These are phyloP conservation scores for Tetrahymena thermophila DNA, from an alignment of 73 alveolate genomes.

Conservation along the genomic window DNA sequence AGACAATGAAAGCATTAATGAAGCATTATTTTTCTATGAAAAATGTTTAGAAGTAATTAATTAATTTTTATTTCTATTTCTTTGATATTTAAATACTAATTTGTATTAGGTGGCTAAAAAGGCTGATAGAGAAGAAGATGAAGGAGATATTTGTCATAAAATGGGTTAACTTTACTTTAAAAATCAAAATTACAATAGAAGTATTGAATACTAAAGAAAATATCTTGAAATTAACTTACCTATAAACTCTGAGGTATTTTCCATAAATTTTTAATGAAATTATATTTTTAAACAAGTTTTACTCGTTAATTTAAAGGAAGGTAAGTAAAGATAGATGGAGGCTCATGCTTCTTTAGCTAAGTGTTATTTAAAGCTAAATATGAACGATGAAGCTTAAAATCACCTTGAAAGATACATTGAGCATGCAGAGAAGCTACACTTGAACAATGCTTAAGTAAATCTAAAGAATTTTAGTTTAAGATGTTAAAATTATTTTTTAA, in stretches of 20 bases:
- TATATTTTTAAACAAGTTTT: too few species aligned
- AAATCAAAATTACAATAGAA: conserved; percentile 3
- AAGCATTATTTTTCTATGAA: conserved; percentile 30
- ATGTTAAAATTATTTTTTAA: not conserved
- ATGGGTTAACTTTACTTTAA: conserved; percentile 28
- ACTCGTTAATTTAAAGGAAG: not conserved
- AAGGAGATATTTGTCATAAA: conserved; percentile 37
- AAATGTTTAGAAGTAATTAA: conserved; percentile 20
- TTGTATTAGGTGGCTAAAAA: conserved; percentile 9
- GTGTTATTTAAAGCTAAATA: conserved; percentile 27
- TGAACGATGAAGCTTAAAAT: conserved; percentile 34
- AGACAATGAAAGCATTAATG: conserved; percentile 8
- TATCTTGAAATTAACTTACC: conserved; percentile 20
- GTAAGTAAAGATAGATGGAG: conserved; percentile 39
- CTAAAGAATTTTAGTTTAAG: not conserved
- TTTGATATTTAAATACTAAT: not conserved
- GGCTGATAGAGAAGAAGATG: conserved; percentile 30
- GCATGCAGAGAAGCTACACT: conserved; percentile 26
- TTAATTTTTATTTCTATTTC: not conserved
- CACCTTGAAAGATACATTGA: conserved; percentile 31
- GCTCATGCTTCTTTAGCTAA: conserved; percentile 43
- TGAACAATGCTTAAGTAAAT: conserved; percentile 7
- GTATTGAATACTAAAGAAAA: conserved; percentile 20
- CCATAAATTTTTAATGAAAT: not conserved
- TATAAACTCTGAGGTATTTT: conserved; percentile 18